These are phyloP conservation scores for Sporothrix protearum DNA, from an alignment of 2,329 filamentous ascomycete species.

Conservation along the genomic window DNA sequence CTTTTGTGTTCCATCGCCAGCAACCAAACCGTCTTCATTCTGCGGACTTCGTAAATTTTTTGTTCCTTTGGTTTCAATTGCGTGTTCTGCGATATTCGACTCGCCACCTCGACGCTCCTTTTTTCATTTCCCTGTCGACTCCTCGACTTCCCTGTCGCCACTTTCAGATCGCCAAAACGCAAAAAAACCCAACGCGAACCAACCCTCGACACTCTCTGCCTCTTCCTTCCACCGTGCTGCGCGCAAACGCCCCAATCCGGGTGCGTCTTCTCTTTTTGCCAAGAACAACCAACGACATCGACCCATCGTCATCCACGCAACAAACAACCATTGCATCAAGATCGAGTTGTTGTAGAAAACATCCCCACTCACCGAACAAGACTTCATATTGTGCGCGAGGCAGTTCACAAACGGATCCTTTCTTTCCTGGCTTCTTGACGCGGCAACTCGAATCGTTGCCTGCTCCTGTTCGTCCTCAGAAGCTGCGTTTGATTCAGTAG, in stretches of 20 bases:
- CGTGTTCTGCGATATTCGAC: not conserved
- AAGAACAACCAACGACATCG: conserved; percentile 10
- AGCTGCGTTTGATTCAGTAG: not conserved
- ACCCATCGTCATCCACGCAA: not conserved
- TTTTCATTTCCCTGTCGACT: too few relatives aligned
- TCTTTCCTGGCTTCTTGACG: too few relatives aligned
- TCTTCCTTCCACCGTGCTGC: not conserved
- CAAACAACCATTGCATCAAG: not conserved
- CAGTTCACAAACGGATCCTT: not conserved
- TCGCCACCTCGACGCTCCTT: not conserved
- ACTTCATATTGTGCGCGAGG: not conserved
- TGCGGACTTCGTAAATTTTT: not conserved
- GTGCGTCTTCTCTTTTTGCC: not conserved
- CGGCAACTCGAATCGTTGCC: not conserved
- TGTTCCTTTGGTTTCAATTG: not conserved
- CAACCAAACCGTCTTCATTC: not conserved
- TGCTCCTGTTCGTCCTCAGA: not conserved
- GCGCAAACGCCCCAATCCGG: conserved; percentile 5
- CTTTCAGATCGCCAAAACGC: not conserved
- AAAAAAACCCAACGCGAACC: not conserved
- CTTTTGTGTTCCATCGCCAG: not conserved
- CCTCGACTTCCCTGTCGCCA: not conserved
- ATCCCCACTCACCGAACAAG: too few relatives aligned
- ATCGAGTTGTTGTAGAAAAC: not conserved
- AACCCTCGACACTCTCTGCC: not conserved